Evolutionary conservation across 2,329 filamentous ascomycete genomes (phyloP), one percentile per base, ranked within the genome.

Genomic region (Thielaviopsis euricoi): DNA sequence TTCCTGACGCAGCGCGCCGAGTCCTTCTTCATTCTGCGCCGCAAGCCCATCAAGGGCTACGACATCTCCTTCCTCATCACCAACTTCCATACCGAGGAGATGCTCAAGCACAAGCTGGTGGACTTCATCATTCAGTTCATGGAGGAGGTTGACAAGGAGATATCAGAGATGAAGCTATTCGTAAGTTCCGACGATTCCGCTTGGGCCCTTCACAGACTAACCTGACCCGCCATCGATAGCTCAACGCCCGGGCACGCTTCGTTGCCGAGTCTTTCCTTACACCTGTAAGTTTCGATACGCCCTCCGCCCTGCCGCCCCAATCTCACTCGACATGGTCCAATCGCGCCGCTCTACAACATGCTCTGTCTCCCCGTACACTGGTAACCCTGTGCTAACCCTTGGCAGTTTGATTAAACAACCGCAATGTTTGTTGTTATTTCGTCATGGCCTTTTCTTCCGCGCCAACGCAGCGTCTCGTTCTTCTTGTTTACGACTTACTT

Each of bases 101-200:
- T 98, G 89, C 72, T 97, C 69, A 97, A 97, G 77, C 91, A 98
- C 71, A 97, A 98, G 76, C 78, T 98, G 65, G 94, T 98, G 37
- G 93, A 98, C 71, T 98, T 98, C 67, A 95, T 98, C 65, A 96
- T 98, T 64, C 85, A 97, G 68, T 98, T 98, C 68, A 97, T 98
- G 91, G 91, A 98, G 72, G 93, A 98, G 71, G 94, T 98, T 4
- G 94, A 98, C 72, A 98, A 98, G 78, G 93, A 98, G 72, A 98
- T 98, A 61, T 97, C 93, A 2, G 94, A 98, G 74, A 97, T 98
- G 93, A 98, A 98, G 80, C 85, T 98, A 66, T 98, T 98, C 72
- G 91, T 96, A 80, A 65, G 88, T 76, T 50, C 21, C 33, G 37
- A 15, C 15, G 17, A 13, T 19, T 33, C 26, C 51, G 19, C 57